Evolutionary conservation across 2,329 filamentous ascomycete species (phyloP), one percentile per base, ranked within the genome.

Genomic region (Neoscytalidium dimidiatum): DNA sequence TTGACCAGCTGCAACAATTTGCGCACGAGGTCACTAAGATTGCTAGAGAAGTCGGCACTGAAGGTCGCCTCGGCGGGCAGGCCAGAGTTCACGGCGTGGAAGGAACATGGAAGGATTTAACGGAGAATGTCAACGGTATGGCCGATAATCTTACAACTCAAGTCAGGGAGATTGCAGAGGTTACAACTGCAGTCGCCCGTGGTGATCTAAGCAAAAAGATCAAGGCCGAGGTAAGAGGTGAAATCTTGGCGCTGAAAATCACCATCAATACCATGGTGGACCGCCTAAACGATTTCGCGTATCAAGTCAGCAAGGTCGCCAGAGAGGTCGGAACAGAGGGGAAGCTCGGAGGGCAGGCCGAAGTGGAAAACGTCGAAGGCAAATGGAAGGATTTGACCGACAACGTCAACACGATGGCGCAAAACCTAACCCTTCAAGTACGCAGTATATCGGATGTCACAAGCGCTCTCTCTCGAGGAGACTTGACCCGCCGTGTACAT

Each of bases 401-500:
- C 77, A 88, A 89, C 69, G 86, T 89, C 76, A 89, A 89, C 78
- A 88, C 85, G 65, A 88, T 88, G 86, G 86, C 86, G 49, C 84
- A 86, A 70, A 89, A 89, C 73, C 75, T 89, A 71, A 89, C 86
- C 6, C 75, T 79, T 56, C 83, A 92, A 80, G 93, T 97, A 71
- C 88, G 93, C 77, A 92, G 92, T 81, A 97, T 97, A 66, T 97
- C 94, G 1, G 91, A 93, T 64, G 94, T 97, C 73, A 97, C 93
- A 1, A 93, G 97, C 78, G 93, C 94, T 69, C 97, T 97, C 78
- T 94, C 94, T 69, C 93, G 95, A 75, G 94, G 94, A 74, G 92
- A 97, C 79, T 92, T 98, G 87, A 96, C 91, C 78, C 91, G 94
- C 78, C 95, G 95, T 81, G 97, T 98, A 72, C 91, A 96, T 69